Evolutionary conservation across 192 early-diverging fungal genomes (phyloP).

Genomic region (Backusella mclennaniae): DNA sequence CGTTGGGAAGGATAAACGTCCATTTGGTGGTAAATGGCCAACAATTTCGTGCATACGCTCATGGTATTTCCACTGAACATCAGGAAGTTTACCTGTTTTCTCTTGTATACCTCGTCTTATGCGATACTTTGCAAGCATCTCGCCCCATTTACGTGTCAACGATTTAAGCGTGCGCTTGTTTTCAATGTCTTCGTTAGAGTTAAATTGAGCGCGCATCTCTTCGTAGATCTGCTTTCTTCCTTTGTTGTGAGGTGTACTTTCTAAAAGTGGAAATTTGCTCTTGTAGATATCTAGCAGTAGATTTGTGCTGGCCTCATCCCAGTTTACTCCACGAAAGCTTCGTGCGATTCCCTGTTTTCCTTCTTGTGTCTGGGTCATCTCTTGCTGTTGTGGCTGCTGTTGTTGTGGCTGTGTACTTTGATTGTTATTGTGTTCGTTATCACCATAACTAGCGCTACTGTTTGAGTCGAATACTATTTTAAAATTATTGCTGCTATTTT

Average conservation of each 20-base stretch:
- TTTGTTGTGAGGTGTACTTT: not conserved
- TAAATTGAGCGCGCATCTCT: not conserved
- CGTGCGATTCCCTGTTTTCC: not conserved
- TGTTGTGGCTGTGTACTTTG: not conserved
- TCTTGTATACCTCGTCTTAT: not conserved
- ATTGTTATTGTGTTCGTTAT: not conserved
- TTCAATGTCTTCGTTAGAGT: not conserved
- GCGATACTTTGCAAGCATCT: not conserved
- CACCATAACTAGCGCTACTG: not conserved
- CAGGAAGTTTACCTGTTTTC: not conserved
- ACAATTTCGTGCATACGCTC: constrained; percentile 2
- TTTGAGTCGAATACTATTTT: not conserved
- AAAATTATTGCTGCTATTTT: not conserved
- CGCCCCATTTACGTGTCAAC: not conserved
- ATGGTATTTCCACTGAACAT: not conserved
- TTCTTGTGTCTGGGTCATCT: not conserved
- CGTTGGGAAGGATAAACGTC: not conserved
- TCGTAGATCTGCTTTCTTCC: constrained; percentile 1
- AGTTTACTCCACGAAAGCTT: not conserved
- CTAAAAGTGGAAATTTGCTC: not conserved
- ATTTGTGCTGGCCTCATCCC: not conserved
- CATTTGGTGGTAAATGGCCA: not conserved
- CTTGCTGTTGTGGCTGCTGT: not conserved
- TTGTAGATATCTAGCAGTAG: not conserved
- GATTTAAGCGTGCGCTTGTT: constrained; percentile 1